phyloP scores from a whole-genome alignment of 2,329 filamentous ascomycete genomes.

The Calonectria pteridis region DNA sequence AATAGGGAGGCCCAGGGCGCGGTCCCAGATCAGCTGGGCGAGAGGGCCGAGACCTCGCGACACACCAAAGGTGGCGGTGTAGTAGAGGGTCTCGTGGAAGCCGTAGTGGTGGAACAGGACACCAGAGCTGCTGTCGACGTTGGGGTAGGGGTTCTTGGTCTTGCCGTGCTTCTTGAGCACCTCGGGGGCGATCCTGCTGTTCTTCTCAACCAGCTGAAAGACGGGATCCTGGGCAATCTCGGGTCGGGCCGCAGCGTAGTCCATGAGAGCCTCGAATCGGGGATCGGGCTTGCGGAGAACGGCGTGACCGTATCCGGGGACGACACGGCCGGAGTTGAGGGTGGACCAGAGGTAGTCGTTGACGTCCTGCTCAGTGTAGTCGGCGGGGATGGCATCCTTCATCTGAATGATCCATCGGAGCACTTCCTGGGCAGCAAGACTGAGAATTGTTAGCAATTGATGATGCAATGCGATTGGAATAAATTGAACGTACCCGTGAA shows the following conservation, averaged over 20 bases:
- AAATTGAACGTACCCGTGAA: constrained; percentile 62
- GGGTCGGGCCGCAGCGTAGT: constrained; percentile 87
- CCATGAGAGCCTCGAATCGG: constrained; percentile 96
- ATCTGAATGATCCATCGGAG: constrained; percentile 97
- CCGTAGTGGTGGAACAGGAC: constrained; percentile 99
- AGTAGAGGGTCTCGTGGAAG: constrained; percentile 97
- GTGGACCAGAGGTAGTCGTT: constrained; percentile 92
- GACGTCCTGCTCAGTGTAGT: constrained; percentile 85
- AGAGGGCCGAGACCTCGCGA: constrained; percentile 84
- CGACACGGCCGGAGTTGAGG: constrained; percentile 92
- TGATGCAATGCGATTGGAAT: background rate
- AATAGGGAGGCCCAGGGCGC: constrained; percentile 92
- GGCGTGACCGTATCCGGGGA: constrained; percentile 95
- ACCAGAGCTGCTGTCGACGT: constrained; percentile 93
- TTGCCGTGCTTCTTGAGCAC: constrained; percentile 97
- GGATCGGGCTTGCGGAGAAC: constrained; percentile 97
- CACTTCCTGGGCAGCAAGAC: constrained; percentile 95
- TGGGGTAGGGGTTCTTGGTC: constrained; percentile 98
- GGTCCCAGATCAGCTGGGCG: constrained; percentile 96
- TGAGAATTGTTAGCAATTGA: constrained; percentile 28
- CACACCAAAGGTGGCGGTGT: constrained; percentile 80
- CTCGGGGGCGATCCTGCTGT: constrained; percentile 89
- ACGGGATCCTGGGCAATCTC: constrained; percentile 90
- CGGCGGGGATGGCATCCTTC: constrained; percentile 85
- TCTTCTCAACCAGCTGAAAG: constrained; percentile 94